Conservation (phyloP, 306 rosid genomes). For the Acacia crassicarpa region DNA sequence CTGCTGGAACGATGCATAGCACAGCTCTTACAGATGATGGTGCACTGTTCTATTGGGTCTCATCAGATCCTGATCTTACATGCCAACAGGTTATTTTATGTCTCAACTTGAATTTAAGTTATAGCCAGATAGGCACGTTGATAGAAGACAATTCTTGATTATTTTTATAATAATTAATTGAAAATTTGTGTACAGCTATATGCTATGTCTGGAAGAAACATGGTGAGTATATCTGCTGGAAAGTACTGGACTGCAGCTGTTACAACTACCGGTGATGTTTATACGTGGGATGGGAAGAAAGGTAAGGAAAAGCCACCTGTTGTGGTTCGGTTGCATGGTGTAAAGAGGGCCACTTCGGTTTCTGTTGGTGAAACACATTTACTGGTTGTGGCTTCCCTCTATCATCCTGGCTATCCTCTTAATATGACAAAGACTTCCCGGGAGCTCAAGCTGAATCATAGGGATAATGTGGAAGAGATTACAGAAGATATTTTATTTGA, state of each 20-base stretch:
- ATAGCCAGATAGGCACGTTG: slow-evolving; percentile 4
- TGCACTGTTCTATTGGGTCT: slow-evolving; percentile 85
- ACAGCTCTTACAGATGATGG: slow-evolving; percentile 88
- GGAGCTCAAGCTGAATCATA: slow-evolving; percentile 41
- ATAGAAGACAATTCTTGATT: not conserved
- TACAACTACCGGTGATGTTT: slow-evolving; percentile 86
- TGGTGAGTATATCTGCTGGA: slow-evolving; percentile 81
- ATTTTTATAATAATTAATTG: not conserved
- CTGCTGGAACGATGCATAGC: slow-evolving; percentile 90
- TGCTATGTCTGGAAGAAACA: slow-evolving; percentile 67
- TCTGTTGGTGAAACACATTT: slow-evolving; percentile 93
- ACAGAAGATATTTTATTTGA: slow-evolving; percentile 62
- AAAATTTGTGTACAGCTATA: slow-evolving; percentile 49
- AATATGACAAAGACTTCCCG: slow-evolving; percentile 39
- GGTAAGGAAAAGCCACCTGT: slow-evolving; percentile 74
- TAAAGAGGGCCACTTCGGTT: slow-evolving; percentile 83
- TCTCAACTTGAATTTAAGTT: not conserved
- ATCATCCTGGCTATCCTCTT: slow-evolving; percentile 68
- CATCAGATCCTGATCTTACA: slow-evolving; percentile 85
- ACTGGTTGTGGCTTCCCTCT: slow-evolving; percentile 72
- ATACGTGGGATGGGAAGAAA: slow-evolving; percentile 90
- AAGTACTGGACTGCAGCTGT: slow-evolving; percentile 88
- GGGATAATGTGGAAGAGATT: slow-evolving; percentile 57
- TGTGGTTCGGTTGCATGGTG: slow-evolving; percentile 74
- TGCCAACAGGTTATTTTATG: slow-evolving; percentile 72